These are phyloP conservation scores for Spatholobus suberectus DNA, from an alignment of 306 rosid species.

Conservation along the genomic window DNA sequence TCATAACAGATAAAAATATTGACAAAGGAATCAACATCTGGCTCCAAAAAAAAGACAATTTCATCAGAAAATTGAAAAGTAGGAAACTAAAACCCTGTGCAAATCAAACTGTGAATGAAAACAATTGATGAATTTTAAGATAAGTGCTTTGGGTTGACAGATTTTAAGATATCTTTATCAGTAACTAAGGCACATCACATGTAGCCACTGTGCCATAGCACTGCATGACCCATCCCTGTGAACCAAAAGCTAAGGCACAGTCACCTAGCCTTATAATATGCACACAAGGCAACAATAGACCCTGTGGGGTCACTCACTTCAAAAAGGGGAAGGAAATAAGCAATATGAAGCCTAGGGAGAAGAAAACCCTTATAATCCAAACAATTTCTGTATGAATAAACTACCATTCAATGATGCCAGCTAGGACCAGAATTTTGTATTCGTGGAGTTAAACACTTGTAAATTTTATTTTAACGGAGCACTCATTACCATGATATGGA, in stretches of 20 bases:
- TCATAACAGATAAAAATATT: too few relatives aligned
- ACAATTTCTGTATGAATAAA: constrained; percentile 1
- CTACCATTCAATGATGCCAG: background rate
- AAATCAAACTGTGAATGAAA: background rate
- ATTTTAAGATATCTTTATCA: background rate
- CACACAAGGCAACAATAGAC: constrained; percentile 30
- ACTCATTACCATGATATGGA: constrained; percentile 34
- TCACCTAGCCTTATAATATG: background rate
- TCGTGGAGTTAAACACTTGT: constrained; percentile 1
- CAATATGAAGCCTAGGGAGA: constrained; percentile 22
- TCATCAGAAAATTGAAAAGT: background rate
- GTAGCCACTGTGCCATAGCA: background rate
- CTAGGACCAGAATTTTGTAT: background rate
- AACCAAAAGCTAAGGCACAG: background rate
- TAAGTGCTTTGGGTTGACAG: background rate
- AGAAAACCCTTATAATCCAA: constrained; percentile 6
- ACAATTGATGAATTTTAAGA: background rate
- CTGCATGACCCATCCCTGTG: background rate
- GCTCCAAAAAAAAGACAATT: background rate
- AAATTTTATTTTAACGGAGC: constrained; percentile 32
- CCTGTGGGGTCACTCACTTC: constrained; percentile 23
- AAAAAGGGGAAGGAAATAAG: background rate
- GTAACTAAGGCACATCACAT: background rate
- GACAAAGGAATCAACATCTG: background rate
- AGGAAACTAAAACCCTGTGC: background rate